These are phyloP conservation scores for Canavalia ensiformis DNA, from an alignment of 306 rosid species.

Conservation along the genomic window DNA sequence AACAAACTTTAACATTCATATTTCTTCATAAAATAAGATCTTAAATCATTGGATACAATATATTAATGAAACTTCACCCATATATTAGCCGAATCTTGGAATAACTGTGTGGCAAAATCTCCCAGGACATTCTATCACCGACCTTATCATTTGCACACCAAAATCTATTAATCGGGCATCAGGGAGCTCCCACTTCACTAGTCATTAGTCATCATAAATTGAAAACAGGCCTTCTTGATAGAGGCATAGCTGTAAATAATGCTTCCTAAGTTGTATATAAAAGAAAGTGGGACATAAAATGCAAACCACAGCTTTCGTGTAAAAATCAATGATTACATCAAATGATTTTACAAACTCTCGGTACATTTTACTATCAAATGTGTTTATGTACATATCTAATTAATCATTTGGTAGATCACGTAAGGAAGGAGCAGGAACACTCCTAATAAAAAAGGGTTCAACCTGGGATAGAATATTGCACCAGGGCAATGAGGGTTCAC, in stretches of 20 bases:
- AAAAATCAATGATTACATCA: conserved; percentile 31
- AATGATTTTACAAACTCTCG: not conserved
- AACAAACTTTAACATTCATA: too few relatives aligned
- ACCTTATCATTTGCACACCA: not conserved
- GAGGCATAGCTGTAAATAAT: conserved; percentile 10
- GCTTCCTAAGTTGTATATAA: conserved; percentile 1
- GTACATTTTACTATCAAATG: not conserved
- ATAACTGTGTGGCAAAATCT: too few relatives aligned
- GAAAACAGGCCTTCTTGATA: not conserved
- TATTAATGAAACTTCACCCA: too few relatives aligned
- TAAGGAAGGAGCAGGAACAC: conserved; percentile 28
- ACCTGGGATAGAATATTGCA: conserved; percentile 36
- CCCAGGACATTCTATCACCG: too few relatives aligned
- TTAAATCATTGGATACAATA: too few relatives aligned
- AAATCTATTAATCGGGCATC: not conserved
- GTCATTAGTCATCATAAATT: not conserved
- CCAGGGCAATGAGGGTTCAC: conserved; percentile 43
- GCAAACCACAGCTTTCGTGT: conserved; percentile 5
- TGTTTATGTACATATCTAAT: conserved; percentile 39
- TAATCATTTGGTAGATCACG: not conserved
- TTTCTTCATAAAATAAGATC: too few relatives aligned
- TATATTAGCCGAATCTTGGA: too few relatives aligned
- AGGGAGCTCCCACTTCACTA: not conserved
- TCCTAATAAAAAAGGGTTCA: conserved; percentile 10
- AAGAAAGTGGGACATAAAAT: conserved; percentile 17